Evolutionary conservation across 129 eudicot genomes (phyloP).

Genomic region (Pulicaria dysenterica): DNA sequence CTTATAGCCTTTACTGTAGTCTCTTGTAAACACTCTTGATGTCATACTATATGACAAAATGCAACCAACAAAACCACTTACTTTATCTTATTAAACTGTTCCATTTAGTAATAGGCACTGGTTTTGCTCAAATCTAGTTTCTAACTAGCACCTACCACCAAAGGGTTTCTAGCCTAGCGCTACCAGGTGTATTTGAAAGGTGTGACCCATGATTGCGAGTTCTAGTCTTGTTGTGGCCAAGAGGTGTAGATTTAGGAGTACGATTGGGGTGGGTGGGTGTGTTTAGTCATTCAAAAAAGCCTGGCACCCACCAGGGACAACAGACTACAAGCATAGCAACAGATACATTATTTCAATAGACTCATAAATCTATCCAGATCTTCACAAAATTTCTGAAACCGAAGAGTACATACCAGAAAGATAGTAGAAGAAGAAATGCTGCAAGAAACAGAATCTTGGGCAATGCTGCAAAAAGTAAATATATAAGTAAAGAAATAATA

Average conservation of each 20-base stretch:
- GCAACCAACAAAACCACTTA: background rate
- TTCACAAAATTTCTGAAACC: constrained; percentile 18
- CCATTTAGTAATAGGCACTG: constrained; percentile 11
- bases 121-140: background rate
- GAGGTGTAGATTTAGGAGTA: too few species aligned
- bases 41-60: background rate
- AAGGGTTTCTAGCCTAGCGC: too few species aligned
- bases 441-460: constrained; percentile 85
- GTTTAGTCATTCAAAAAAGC: too few species aligned
- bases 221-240: too few species aligned
- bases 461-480: constrained; percentile 66
- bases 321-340: constrained; percentile 7
- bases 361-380: constrained; percentile 16
- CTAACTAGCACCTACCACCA: background rate
- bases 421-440: constrained; percentile 91
- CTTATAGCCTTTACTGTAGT: constrained; percentile 6
- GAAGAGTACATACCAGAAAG: constrained; percentile 76
- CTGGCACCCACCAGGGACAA: background rate
- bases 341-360: constrained; percentile 4
- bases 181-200: too few species aligned
- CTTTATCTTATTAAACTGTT: constrained; percentile 1
- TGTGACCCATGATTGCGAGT: too few species aligned
- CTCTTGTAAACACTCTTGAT: background rate
- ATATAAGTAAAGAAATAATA: constrained; percentile 8
- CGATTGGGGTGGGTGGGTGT: too few species aligned